A percentile compares a stretch with the other conserved stretches of the same genome.
Evolutionary conservation across 2,329 filamentous ascomycete genomes (phyloP).

Genomic region (Fusarium verrucosum): DNA sequence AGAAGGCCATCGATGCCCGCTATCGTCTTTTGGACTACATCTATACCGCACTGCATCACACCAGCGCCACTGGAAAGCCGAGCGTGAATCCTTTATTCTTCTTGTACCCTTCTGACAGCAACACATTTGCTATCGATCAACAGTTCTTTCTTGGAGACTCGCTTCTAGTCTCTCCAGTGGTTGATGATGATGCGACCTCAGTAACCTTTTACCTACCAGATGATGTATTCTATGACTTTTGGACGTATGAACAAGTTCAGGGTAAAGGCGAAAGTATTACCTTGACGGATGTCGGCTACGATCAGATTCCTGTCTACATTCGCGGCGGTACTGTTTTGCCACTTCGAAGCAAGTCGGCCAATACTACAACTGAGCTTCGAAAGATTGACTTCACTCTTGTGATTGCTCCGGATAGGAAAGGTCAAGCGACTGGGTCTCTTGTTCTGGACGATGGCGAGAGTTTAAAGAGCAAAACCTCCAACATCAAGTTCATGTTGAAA

Average conservation of each 20-base stretch:
- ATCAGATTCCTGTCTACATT: background rate
- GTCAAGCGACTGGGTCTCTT: background rate
- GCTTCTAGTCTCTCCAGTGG: background rate
- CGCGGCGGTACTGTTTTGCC: background rate
- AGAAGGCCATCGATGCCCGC: conserved; percentile 74
- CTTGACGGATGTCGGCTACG: background rate
- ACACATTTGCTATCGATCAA: background rate
- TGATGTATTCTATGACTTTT: background rate
- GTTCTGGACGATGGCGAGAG: background rate
- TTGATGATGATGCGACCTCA: background rate
- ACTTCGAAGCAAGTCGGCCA: background rate
- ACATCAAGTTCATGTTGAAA: background rate
- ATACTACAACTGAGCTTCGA: background rate
- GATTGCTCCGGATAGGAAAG: background rate
- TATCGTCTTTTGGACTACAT: conserved; percentile 85
- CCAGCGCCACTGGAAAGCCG: background rate
- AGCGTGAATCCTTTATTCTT: background rate
- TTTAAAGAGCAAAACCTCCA: background rate
- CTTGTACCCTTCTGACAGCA: background rate
- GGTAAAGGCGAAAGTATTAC: background rate
- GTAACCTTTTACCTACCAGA: background rate
- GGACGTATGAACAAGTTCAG: background rate
- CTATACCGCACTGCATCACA: conserved; percentile 66
- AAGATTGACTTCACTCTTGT: background rate
- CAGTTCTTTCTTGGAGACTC: background rate